phyloP scores from a whole-genome alignment of 768 basidiomycete genomes.

The Tricholoma sp. region DNA sequence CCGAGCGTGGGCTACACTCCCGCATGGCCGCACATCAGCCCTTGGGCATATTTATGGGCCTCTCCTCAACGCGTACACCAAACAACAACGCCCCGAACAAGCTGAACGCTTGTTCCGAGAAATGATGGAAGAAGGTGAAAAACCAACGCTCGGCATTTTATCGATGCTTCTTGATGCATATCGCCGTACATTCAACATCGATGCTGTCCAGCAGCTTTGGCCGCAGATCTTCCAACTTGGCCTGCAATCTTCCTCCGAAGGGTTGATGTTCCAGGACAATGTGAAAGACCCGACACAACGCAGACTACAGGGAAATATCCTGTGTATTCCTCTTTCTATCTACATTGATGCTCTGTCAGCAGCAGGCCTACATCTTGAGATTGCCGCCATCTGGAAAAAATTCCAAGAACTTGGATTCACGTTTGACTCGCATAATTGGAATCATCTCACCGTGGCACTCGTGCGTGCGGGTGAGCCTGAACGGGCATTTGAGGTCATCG shows the following conservation, averaged over 20 bases:
- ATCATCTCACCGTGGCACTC: slow-evolving; percentile 70
- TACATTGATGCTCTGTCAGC: slow-evolving; percentile 72
- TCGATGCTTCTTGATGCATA: slow-evolving; percentile 70
- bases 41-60: slow-evolving; percentile 58
- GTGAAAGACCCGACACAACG: slow-evolving; percentile 13
- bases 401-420: slow-evolving; percentile 60
- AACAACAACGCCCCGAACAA: slow-evolving; percentile 37
- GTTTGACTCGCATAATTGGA: slow-evolving; percentile 92
- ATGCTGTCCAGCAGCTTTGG: slow-evolving; percentile 62
- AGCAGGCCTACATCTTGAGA: slow-evolving; percentile 53
- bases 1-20: slow-evolving; percentile 33
- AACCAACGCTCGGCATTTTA: slow-evolving; percentile 55
- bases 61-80: slow-evolving; percentile 49
- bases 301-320: slow-evolving; percentile 40
- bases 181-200: slow-evolving; percentile 49
- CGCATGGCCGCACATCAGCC: slow-evolving; percentile 35
- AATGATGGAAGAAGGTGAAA: slow-evolving; percentile 47
- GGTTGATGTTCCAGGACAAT: slow-evolving; percentile 26
- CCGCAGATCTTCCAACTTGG: slow-evolving; percentile 59
- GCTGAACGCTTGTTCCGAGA: slow-evolving; percentile 54
- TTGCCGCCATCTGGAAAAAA: slow-evolving; percentile 63
- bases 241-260: slow-evolving; percentile 31
- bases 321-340: slow-evolving; percentile 76
- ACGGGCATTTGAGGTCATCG: slow-evolving; percentile 78
- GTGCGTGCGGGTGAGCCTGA: slow-evolving; percentile 78